Percentiles rank a stretch among this genome's conserved stretches.
These are phyloP conservation scores for Rhynchosporium secalis DNA, from an alignment of 2,329 filamentous ascomycete species.

Conservation along the genomic window DNA sequence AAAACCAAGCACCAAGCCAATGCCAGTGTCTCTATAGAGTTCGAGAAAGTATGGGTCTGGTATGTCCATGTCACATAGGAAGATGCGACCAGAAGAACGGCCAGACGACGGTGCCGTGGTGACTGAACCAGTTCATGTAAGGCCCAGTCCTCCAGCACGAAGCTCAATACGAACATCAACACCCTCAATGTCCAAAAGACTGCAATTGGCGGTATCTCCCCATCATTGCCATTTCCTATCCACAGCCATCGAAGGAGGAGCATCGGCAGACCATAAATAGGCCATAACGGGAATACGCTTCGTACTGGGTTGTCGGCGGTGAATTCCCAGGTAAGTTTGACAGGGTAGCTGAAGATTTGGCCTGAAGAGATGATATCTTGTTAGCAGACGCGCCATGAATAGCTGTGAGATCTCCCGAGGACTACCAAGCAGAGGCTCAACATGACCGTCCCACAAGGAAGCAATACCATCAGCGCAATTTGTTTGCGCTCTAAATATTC, in stretches of 20 bases:
- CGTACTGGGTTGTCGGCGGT: conserved; percentile 84
- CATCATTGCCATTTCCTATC: conserved; percentile 77
- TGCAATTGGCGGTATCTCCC: conserved; percentile 75
- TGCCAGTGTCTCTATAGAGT: conserved; percentile 90
- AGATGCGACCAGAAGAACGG: conserved; percentile 83
- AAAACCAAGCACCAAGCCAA: conserved; percentile 93
- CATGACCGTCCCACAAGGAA: no score
- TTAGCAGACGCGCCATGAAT: conserved; percentile 19
- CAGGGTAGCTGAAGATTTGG: conserved; percentile 88
- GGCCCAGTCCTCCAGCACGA: conserved; percentile 97
- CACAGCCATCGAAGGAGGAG: conserved; percentile 89
- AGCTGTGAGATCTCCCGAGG: conserved; percentile 1
- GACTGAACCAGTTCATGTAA: conserved; percentile 86
- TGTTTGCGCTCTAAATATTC: background rate
- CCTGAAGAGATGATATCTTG: conserved; percentile 52
- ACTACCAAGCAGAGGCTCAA: background rate
- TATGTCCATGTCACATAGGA: conserved; percentile 99
- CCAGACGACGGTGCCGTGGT: conserved; percentile 67
- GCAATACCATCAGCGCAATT: background rate
- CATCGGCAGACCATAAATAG: conserved; percentile 92
- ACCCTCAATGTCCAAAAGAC: conserved; percentile 88
- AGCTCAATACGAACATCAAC: conserved; percentile 92
- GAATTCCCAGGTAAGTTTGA: conserved; percentile 94
- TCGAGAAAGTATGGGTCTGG: conserved; percentile 97
- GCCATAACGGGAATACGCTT: conserved; percentile 96